Percentiles rank a stretch among this genome's conserved stretches.
These are phyloP conservation scores for Curvularia verruculosa DNA, from an alignment of 2,329 filamentous ascomycete species.

Conservation along the genomic window DNA sequence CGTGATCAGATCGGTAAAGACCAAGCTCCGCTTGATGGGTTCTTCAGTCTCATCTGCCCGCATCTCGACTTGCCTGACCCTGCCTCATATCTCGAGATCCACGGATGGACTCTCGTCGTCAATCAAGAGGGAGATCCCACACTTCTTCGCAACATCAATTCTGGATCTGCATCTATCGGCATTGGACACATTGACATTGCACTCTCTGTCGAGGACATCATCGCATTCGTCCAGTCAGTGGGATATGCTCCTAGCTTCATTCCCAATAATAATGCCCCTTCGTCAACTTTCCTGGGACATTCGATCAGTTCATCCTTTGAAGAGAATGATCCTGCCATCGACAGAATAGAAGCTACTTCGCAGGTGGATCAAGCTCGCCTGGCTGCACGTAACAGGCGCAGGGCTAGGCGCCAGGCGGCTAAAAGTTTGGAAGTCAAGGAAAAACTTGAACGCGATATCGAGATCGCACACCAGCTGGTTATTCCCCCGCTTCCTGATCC, in stretches of 20 bases:
- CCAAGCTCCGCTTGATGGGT: slow-evolving; percentile 55
- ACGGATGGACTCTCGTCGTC: slow-evolving; percentile 55
- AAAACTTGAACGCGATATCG: slow-evolving; percentile 15
- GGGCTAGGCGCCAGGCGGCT: slow-evolving; percentile 18
- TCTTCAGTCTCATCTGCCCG: slow-evolving; percentile 55
- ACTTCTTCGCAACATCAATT: slow-evolving; percentile 21
- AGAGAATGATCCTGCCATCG: slow-evolving; percentile 1
- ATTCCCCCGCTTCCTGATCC: too few species aligned
- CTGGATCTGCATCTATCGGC: slow-evolving; percentile 20
- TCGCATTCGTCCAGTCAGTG: slow-evolving; percentile 32
- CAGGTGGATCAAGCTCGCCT: slow-evolving; percentile 12
- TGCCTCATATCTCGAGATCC: slow-evolving; percentile 52
- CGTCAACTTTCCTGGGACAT: slow-evolving; percentile 27
- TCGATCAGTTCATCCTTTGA: slow-evolving; percentile 5
- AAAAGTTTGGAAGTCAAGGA: slow-evolving; percentile 9
- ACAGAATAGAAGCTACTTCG: neutral
- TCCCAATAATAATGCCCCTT: slow-evolving; percentile 12
- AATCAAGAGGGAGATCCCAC: slow-evolving; percentile 33
- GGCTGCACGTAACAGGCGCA: slow-evolving; percentile 23
- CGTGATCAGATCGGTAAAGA: slow-evolving; percentile 58
- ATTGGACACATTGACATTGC: slow-evolving; percentile 30
- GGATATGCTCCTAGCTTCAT: slow-evolving; percentile 32
- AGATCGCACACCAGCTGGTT: too few species aligned
- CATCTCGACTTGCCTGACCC: slow-evolving; percentile 57
- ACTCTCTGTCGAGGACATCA: slow-evolving; percentile 46